Conservation (phyloP, 805 yeast genomes). For the Blastobotrys attinorum region DNA sequence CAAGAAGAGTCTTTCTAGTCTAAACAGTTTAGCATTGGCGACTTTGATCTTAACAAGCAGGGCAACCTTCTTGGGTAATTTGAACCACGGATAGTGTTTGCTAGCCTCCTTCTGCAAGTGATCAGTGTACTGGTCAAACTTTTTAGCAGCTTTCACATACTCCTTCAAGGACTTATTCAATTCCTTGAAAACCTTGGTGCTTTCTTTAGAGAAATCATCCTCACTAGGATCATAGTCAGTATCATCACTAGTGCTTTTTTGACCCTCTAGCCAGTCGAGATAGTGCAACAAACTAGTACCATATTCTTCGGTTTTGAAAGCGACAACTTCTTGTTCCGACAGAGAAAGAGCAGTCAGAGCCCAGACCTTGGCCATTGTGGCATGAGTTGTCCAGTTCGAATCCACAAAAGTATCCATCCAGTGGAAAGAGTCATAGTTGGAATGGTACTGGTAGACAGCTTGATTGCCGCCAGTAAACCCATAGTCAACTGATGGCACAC, state of each 20-base stretch:
- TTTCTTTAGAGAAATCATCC: constrained; percentile 2
- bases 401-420: constrained; percentile 65
- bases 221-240: constrained; percentile 23
- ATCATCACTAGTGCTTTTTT: too few relatives aligned
- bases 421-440: constrained; percentile 61
- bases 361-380: constrained; percentile 44
- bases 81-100: constrained; percentile 76
- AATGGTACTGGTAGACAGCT: constrained; percentile 67
- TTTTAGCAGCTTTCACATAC: constrained; percentile 27
- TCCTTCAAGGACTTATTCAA: constrained; percentile 16
- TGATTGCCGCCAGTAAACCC: constrained; percentile 45
- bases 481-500: constrained; percentile 43
- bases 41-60: constrained; percentile 19
- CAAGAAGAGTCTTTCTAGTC: constrained; percentile 40
- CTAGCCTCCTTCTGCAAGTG: constrained; percentile 44
- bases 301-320: constrained; percentile 36
- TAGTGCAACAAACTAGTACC: constrained; percentile 33
- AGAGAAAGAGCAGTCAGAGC: constrained; percentile 44
- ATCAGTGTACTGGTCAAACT: constrained; percentile 42
- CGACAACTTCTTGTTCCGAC: constrained; percentile 40
- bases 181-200: constrained; percentile 12
- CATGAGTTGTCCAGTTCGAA: constrained; percentile 53
- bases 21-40: constrained; percentile 35
- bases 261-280: constrained; percentile 30
- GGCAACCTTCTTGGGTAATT: constrained; percentile 21